Base-by-base conservation (phyloP, 2,329 filamentous ascomycete genomes). In the Fusarium sp. region DNA sequence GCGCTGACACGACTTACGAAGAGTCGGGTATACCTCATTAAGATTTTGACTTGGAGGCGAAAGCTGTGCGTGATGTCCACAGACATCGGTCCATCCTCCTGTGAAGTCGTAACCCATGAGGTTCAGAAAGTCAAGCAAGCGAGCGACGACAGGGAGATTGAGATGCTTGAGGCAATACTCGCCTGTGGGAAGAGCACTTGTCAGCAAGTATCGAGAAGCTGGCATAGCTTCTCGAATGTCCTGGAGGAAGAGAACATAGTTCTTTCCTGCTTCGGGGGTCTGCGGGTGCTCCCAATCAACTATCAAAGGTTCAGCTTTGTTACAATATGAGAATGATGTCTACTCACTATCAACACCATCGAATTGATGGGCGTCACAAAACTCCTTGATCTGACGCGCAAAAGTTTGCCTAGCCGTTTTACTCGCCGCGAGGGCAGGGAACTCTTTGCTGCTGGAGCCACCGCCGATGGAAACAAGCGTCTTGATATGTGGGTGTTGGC, bases 71-170 rank as follows among this genome's bases (percentile, higher is more conserved):
- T 91, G 89, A 73, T 91, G 88, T 13, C 89, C 89, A 11, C 84
- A 85, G 31, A 85, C 83, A 23, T 81, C 76, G 3, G 83, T 84
- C 89, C 89, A 91, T 9, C 87, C 83, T 0, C 89, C 89, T 0
- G 85, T 83, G 69, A 91, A 91, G 75, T 92, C 89, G 74, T 92
- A 92, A 13, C 85, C 83, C 90, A 92, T 92, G 44, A 92, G 80
- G 72, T 91, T 91, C 64, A 91, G 79, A 71, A 86, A 81, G 75
- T 91, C 88, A 45, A 91, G 81, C 37, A 86, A 79, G 5, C 80
- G 69, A 3, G 84, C 81, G 3, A 86, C 85, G 12, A 82, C 79
- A 4, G 72, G 70, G 6, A 91, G 79, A 65, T 90, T 83, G 73
- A 91, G 88, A 73, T 90, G 81, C 64, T 81, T 82, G 20, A 91